Base-by-base conservation (phyloP, 2,329 filamentous ascomycete genomes). In the Cladosporium austrohemisphaericum region DNA sequence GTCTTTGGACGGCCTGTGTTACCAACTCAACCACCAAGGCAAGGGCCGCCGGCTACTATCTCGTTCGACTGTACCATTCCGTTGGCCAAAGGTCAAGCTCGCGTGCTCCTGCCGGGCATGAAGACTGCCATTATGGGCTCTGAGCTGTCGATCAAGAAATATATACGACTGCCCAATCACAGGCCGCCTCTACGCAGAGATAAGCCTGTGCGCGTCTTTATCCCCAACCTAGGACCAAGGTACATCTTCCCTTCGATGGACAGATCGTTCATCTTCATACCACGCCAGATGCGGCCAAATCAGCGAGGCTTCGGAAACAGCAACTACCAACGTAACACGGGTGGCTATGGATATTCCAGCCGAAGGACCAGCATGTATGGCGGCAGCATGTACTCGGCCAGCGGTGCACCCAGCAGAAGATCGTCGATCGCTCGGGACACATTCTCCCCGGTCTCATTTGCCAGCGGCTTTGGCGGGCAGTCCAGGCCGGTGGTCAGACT, bases 241-340 rank as follows among this genome's bases (percentile, higher is more conserved):
- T 96, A 96, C 68, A 91, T 96, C 53, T 95, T 93, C 69, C 93
- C 93, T 5, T 86, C 90, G 2, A 77, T 81, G 38, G 91, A 96
- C 61, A 79, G 93, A 56, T 97, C 93, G 0, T 98, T 98, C 68
- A 95, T 96, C 61, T 98, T 98, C 71, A 98, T 98, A 53, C 93
- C 93, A 10, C 81, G 93, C 57, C 92, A 92, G 9, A 79, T 96
- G 73, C 83, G 93, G 58, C 93, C 93, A 11, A 96, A 95, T 65
- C 90, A 95, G 66, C 88, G 95, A 72, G 81, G 83, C 23, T 81
- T 84, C 57, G 76, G 76, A 35, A 76, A 80, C 49, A 78, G 78
- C 45, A 78, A 86, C 49, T 86, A 85, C 52, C 85, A 88, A 63
- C 83, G 88, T 29, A 79, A 84, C 51, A 86, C 88, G 51, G 81